These are phyloP conservation scores for Alternaria arborescens DNA, from an alignment of 2,329 filamentous ascomycete genomes.

Conservation along the genomic window DNA sequence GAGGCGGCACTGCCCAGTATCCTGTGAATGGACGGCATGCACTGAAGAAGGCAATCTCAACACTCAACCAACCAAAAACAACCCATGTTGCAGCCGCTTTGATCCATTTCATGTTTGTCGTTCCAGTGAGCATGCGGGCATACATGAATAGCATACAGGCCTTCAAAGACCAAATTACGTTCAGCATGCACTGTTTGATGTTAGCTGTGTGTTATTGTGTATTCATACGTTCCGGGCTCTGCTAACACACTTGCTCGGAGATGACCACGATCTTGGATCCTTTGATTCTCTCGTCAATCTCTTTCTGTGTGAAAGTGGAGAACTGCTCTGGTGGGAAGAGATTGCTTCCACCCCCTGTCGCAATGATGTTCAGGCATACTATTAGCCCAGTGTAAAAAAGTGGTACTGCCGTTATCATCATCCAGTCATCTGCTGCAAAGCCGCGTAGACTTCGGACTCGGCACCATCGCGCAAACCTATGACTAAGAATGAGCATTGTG, in stretches of 20 bases:
- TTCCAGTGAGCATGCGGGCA: conserved; percentile 61
- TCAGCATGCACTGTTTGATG: conserved; percentile 67
- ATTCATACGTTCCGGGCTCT: background rate
- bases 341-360: conserved; percentile 55
- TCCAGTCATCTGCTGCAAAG: conserved; percentile 41
- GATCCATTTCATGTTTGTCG: conserved; percentile 55
- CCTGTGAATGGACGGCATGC: conserved; percentile 63
- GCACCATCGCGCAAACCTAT: conserved; percentile 40
- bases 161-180: conserved; percentile 66
- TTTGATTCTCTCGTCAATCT: conserved; percentile 55
- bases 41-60: conserved; percentile 64
- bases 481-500: background rate
- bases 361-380: conserved; percentile 54
- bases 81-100: conserved; percentile 61
- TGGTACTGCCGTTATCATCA: conserved; percentile 40
- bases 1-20: conserved; percentile 66
- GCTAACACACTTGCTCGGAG: conserved; percentile 52
- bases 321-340: conserved; percentile 52
- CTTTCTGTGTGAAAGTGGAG: conserved; percentile 45
- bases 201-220: conserved; percentile 10
- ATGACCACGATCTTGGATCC: conserved; percentile 57
- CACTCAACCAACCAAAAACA: conserved; percentile 58
- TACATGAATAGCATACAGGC: conserved; percentile 67
- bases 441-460: conserved; percentile 30
- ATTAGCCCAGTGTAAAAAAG: conserved; percentile 54